Conservation (phyloP, 805 yeast species). For the Hagleromyces aurorensis region DNA sequence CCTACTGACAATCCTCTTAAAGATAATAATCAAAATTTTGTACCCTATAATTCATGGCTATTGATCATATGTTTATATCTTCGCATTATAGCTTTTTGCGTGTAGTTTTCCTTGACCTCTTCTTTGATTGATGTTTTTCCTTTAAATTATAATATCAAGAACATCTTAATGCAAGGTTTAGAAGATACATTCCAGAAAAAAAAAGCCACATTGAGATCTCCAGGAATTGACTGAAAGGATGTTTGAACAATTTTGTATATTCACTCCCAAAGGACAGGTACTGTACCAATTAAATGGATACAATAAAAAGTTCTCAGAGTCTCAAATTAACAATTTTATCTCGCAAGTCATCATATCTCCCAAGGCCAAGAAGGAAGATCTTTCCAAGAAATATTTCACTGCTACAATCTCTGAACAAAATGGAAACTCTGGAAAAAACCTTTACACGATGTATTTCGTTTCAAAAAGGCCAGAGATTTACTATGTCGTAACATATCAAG, state of each 20-base stretch:
- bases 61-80: no score
- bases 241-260: slow-evolving; percentile 29
- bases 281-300: slow-evolving; percentile 22
- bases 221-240: no score
- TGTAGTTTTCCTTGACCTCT: no score
- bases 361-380: slow-evolving; percentile 16
- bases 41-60: no score
- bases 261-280: slow-evolving; percentile 27
- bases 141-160: no score
- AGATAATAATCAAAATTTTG: no score
- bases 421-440: slow-evolving; percentile 4
- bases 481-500: slow-evolving; percentile 37
- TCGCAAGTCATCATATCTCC: slow-evolving; percentile 22
- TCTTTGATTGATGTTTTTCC: no score
- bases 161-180: no score
- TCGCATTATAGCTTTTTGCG: no score
- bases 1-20: no score
- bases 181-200: no score
- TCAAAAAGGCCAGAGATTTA: slow-evolving; percentile 30
- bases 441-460: slow-evolving; percentile 22
- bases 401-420: slow-evolving; percentile 9
- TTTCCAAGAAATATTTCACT: slow-evolving; percentile 13
- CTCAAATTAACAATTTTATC: slow-evolving; percentile 24
- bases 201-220: no score
- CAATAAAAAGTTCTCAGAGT: slow-evolving; percentile 25